Evolutionary conservation across 2,329 filamentous ascomycete species (phyloP).

Genomic region (Colletotrichum lini): DNA sequence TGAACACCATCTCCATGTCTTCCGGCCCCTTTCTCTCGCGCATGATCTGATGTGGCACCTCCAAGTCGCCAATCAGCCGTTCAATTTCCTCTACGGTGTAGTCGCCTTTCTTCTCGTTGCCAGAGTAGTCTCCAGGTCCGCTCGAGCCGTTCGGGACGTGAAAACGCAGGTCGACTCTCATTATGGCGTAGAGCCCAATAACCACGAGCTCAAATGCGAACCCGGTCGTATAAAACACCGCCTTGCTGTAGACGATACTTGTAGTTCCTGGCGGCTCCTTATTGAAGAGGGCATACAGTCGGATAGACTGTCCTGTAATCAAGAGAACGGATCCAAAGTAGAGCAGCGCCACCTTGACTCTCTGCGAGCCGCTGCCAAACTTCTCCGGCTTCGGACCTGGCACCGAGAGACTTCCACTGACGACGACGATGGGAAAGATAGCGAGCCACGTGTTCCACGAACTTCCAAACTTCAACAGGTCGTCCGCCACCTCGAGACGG

Average conservation of each 20-base stretch:
- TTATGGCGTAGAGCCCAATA: conserved; percentile 47
- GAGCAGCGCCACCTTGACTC: conserved; percentile 50
- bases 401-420: conserved; percentile 46
- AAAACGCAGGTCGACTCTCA: conserved; percentile 50
- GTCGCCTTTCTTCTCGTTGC: conserved; percentile 25
- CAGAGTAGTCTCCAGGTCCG: conserved; percentile 47
- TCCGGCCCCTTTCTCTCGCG: conserved; percentile 29
- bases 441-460: conserved; percentile 46
- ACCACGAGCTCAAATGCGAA: conserved; percentile 52
- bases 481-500: conserved; percentile 36
- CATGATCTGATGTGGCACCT: conserved; percentile 43
- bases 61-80: conserved; percentile 30
- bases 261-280: conserved; percentile 44
- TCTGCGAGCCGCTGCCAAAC: conserved; percentile 51
- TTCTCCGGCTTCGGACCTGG: conserved; percentile 49
- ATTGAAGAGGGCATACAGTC: conserved; percentile 47
- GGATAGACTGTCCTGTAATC: conserved; percentile 44
- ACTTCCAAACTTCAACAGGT: conserved; percentile 43
- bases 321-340: conserved; percentile 43
- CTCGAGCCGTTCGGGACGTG: conserved; percentile 51
- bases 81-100: conserved; percentile 43
- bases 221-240: conserved; percentile 54
- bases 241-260: conserved; percentile 51
- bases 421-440: conserved; percentile 44
- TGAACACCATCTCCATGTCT: conserved; percentile 35